phyloP scores from a whole-genome alignment of 768 basidiomycete genomes.

The Termitomyces sp. region DNA sequence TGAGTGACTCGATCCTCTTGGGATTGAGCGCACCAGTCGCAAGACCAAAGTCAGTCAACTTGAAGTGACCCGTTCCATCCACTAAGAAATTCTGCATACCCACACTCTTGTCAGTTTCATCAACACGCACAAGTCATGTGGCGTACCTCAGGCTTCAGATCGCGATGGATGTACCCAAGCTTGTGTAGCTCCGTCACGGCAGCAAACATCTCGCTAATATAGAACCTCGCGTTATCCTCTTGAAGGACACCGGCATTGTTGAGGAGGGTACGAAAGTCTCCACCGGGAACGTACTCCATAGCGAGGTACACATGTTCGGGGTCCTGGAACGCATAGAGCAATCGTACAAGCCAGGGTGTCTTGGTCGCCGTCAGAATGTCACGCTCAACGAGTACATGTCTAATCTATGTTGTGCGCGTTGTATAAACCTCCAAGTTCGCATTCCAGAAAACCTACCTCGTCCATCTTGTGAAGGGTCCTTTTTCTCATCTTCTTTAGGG shows the following conservation, averaged over 20 bases:
- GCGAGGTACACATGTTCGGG: conserved; percentile 87
- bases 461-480: conserved; percentile 97
- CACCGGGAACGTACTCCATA: conserved; percentile 99
- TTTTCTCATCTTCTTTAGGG: conserved; percentile 96
- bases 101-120: neutral
- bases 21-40: conserved; percentile 97
- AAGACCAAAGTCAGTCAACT: conserved; percentile 95
- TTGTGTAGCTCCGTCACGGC: conserved; percentile 93
- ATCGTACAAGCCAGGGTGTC: conserved; percentile 92
- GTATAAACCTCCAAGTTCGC: neutral
- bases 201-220: conserved; percentile 97
- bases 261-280: conserved; percentile 94
- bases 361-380: conserved; percentile 97
- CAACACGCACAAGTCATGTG: neutral
- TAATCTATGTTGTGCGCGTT: conserved; percentile 50
- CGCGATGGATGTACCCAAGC: conserved; percentile 96
- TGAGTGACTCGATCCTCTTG: conserved; percentile 88
- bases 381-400: conserved; percentile 96
- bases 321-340: conserved; percentile 98
- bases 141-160: conserved; percentile 91
- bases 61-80: conserved; percentile 93
- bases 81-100: conserved; percentile 85
- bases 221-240: conserved; percentile 95
- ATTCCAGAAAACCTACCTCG: conserved; percentile 52
- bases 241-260: conserved; percentile 98